Evolutionary conservation across 495 filamentous ascomycete genomes (phyloP), one percentile per base, ranked within the genome.

Genomic region (Aspergillus biplanus): DNA sequence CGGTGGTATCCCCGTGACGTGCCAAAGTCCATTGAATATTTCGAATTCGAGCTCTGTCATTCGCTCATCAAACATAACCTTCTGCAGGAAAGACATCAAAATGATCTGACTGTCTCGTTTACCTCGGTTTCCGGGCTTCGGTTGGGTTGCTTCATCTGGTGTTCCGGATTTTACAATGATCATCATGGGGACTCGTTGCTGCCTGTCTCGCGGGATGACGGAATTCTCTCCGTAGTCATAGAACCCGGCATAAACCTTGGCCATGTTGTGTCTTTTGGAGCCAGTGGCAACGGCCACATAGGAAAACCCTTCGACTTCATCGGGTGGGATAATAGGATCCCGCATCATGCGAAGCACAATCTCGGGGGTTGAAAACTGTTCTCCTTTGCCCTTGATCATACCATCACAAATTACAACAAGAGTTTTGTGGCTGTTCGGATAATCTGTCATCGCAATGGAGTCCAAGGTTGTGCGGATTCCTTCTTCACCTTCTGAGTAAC

Each of bases 1-100:
- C 0, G 96, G 95, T 12, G 93, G 92, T 54, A 99, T 97, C 35
- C 96, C 96, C 6, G 96, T 99, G 47, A 98, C 89, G 70, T 96
- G 96, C 93, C 94, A 99, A 62, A 99, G 83, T 39, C 95, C 96
- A 69, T 98, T 99, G 80, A 98, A 98, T 90, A 99, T 98, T 71
- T 99, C 96, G 67, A 93, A 99, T 72, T 99, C 96, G n/a, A 99
- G 86, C 72, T 99, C 93, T 5, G 96, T 98, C 96, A 99, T 99
- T 42, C 96, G 90, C 75, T 99, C 96, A 73, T 99, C 96, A 72
- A 99, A 99, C 96, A 99, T 99, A 65, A 99, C 95, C 78, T 99
- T 99, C 75, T 99, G 96, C 68, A 99, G 80, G 84, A 99, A 99
- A 18, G 92, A 96, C 96, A 99, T 99, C 53, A 99, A 78, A 67